Evolutionary conservation across 2,329 filamentous ascomycete species (phyloP), one percentile per base, ranked within the genome.

Genomic region (Phialocephala sp.): DNA sequence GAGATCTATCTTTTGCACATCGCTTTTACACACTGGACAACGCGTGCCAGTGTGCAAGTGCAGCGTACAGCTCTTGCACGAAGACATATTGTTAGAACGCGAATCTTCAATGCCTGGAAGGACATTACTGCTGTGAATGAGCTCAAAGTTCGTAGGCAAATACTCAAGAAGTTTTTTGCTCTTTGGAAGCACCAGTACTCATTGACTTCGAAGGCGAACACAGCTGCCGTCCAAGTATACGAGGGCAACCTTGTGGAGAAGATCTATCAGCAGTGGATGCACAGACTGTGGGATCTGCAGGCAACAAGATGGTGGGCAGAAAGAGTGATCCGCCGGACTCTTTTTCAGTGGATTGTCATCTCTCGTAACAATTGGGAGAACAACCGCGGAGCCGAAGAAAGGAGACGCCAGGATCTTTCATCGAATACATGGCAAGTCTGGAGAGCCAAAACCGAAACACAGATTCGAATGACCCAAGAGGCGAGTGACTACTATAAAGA

Each of bases 31-130:
- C 87, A 90, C 69, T 96, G 92, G 92, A 85, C 85, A 12, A 84
- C 85, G 62, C 81, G 84, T 59, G 84, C 91, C 12, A 84, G 83
- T 6, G 87, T 91, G 15, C 87, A 92, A 72, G 81, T 88, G 18
- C 84, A 87, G 68, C 85, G 87, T 47, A 92, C 91, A 4, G 86
- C 85, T 4, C 82, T 87, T 50, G 92, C 91, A 22, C 84, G 90
- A 68, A 83, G 87, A 67, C 90, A 92, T 74, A 87, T 94, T 66
- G 79, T 95, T 62, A 83, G 89, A 63, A 87, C 85, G 14, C 85
- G 86, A 63, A 89, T 88, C 67, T 92, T 92, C 76, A 86, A 85
- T 65, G 87, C 87, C 8, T 93, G 90, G 90, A 83, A 85, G 32
- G 83, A 87, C 65, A 86, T 91, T 62, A 89, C 88, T 12, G 69